Evolutionary conservation across 345 rosid genomes (phyloP).

Genomic region (Bretschneidera sinensis): DNA sequence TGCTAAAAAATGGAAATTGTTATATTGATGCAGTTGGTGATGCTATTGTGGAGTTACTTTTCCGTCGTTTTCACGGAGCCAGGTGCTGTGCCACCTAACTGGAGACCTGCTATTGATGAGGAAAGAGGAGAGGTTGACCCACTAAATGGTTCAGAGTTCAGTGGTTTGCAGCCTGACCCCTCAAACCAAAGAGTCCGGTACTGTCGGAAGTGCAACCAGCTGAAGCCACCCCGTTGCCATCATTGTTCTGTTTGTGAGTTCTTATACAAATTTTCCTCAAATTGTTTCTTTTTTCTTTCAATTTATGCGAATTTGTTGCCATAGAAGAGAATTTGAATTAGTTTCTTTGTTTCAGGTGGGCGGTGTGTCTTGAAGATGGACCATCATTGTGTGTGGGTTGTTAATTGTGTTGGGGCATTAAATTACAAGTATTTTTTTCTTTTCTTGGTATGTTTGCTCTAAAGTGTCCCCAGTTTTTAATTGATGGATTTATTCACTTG

Average conservation of each 20-base stretch:
- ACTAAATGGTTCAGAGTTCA: slow-evolving; percentile 57
- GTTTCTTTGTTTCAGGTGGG: slow-evolving; percentile 59
- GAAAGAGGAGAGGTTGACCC: slow-evolving; percentile 86
- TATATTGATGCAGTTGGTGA: slow-evolving; percentile 59
- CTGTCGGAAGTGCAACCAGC: slow-evolving; percentile 89
- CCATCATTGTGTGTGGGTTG: slow-evolving; percentile 99
- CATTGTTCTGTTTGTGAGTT: slow-evolving; percentile 96
- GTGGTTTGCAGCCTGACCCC: slow-evolving; percentile 57
- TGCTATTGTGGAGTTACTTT: slow-evolving; percentile 97
- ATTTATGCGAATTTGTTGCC: neutral
- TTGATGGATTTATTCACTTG: no score
- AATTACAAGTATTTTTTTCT: slow-evolving; percentile 94
- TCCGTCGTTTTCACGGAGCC: slow-evolving; percentile 96
- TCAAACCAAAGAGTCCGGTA: slow-evolving; percentile 58
- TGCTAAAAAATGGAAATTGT: slow-evolving; percentile 13
- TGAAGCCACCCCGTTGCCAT: slow-evolving; percentile 92
- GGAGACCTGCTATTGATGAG: slow-evolving; percentile 74
- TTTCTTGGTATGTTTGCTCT: slow-evolving; percentile 65
- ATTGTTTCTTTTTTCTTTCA: neutral
- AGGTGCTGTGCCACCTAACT: slow-evolving; percentile 83
- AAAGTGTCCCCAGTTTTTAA: no score
- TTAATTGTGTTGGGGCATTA: slow-evolving; percentile 91
- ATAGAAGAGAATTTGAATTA: slow-evolving; percentile 13
- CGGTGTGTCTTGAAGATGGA: slow-evolving; percentile 95
- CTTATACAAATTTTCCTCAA: neutral